A percentile compares a stretch with the other conserved stretches of the same genome.
phyloP scores from a whole-genome alignment of 1,284 basidiomycete genomes.

The Cryptococcus jaspeensis region DNA sequence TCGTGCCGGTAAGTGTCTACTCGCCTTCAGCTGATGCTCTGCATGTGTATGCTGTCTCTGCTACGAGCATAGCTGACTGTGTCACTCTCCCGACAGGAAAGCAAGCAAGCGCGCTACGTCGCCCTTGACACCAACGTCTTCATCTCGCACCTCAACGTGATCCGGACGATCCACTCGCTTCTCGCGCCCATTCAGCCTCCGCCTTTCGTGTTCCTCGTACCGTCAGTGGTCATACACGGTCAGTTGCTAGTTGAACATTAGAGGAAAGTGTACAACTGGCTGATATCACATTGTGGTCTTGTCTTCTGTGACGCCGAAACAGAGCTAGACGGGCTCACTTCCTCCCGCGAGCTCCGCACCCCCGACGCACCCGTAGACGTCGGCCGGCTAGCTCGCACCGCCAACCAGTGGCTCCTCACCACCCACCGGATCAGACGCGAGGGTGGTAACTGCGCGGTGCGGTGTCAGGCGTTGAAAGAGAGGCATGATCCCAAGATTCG shows the following conservation, averaged over 20 bases:
- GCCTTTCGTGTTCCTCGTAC: constrained; percentile 26
- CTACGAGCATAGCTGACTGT: neutral
- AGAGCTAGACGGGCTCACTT: constrained; percentile 18
- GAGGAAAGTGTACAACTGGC: neutral
- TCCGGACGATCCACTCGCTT: constrained; percentile 20
- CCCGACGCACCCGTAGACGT: constrained; percentile 13
- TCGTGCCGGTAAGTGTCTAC: neutral
- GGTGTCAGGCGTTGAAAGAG: constrained; percentile 18
- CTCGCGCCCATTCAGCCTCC: constrained; percentile 3
- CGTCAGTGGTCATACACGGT: constrained; percentile 37
- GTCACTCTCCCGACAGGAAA: neutral
- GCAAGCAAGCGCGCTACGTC: constrained; percentile 19
- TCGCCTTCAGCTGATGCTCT: neutral
- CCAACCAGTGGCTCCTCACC: constrained; percentile 31
- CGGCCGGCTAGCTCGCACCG: constrained; percentile 24
- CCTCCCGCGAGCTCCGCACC: constrained; percentile 11
- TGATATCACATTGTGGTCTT: constrained; percentile 1
- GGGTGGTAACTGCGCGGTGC: constrained; percentile 13
- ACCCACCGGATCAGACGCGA: constrained; percentile 16
- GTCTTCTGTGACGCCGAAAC: neutral
- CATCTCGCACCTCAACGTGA: constrained; percentile 27
- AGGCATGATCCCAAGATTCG: constrained; percentile 6
- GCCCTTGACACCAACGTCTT: constrained; percentile 43
- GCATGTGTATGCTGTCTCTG: too few species aligned
- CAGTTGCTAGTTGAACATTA: constrained; percentile 3